Base-by-base conservation (phyloP, 1,139 yeast genomes). In the Arxiozyma bovina region DNA sequence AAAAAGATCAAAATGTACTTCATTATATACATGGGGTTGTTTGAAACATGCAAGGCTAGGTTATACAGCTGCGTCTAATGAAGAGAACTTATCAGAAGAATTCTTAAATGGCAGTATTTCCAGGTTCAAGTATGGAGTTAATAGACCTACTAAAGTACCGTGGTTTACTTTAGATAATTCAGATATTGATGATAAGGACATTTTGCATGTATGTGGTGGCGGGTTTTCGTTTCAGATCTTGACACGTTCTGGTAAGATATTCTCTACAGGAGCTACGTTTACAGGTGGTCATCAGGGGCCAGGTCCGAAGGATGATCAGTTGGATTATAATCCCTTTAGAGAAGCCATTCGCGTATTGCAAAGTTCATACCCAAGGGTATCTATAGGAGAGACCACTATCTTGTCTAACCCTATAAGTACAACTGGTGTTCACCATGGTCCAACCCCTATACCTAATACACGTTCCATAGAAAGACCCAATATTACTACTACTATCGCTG, bases 211-310 rank as follows among this genome's bases (percentile, higher is more conserved):
- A 1, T 74, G 79, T 20, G 83, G 85, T 7, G 85, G 85, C 43
- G 94, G 94, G 1, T 85, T 75, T 63, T 77, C 85, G n/a, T 82
- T 84, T 61, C 80, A 82, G 49, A 70, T 86, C 0, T 69, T 85
- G 22, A 77, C 85, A 0, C 73, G 75, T 47, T 67, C 73, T 3
- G 89, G 89, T 0, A 72, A 75, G 9, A 62, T 83, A 17, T 82
- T 73, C 64, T 75, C 73, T 49, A 79, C 85, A 0, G 87, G 87
- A 0, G 62, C 72, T 5, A 71, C 74, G 22, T 82, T 81, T 75
- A 75, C 74, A 54, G 77, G 76, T 15, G 75, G 75, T 4, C 63
- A 67, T 50, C 61, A 63, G 4, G 68, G 70, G 1, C 70, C 73
- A 1, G 71, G 72, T 1, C 77, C 78, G 0, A 68, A 64, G 0